A percentile compares a stretch with the other conserved stretches of the same genome.
Evolutionary conservation across 2,329 filamentous ascomycete genomes (phyloP).

Genomic region (Stagonosporopsis chrysanthemi): DNA sequence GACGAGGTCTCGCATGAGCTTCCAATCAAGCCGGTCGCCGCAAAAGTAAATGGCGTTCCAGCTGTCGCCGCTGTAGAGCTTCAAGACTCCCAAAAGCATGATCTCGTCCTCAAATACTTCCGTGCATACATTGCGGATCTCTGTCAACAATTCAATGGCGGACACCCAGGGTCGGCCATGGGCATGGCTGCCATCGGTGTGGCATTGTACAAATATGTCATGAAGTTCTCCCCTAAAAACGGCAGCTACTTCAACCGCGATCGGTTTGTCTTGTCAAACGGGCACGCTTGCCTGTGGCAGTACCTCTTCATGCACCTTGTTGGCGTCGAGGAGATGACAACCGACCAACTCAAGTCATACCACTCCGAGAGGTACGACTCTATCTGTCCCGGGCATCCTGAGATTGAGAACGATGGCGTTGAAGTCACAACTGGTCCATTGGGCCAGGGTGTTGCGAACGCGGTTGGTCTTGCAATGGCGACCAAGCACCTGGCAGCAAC

Average conservation of each 20-base stretch:
- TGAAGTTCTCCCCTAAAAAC: constrained; percentile 66
- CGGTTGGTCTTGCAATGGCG: constrained; percentile 61
- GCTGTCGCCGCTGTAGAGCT: constrained; percentile 20
- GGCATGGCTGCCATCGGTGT: constrained; percentile 69
- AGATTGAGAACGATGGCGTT: constrained; percentile 65
- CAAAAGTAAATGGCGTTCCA: constrained; percentile 23
- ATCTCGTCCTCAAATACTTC: constrained; percentile 23
- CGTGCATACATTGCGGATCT: constrained; percentile 21
- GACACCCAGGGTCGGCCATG: constrained; percentile 53
- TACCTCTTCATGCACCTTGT: constrained; percentile 62
- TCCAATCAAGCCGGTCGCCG: constrained; percentile 18
- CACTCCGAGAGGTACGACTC: constrained; percentile 57
- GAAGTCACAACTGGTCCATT: constrained; percentile 67
- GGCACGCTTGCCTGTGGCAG: constrained; percentile 62
- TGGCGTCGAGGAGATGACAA: constrained; percentile 63
- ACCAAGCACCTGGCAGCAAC: constrained; percentile 67
- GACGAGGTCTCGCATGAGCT: constrained; percentile 20
- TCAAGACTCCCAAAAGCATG: constrained; percentile 18
- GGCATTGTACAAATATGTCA: constrained; percentile 68
- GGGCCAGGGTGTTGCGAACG: constrained; percentile 66
- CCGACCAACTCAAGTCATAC: constrained; percentile 65
- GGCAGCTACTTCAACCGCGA: constrained; percentile 68
- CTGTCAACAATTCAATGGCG: constrained; percentile 13
- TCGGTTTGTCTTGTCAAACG: constrained; percentile 64
- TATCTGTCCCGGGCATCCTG: constrained; percentile 63